These are phyloP conservation scores for Rhytidhysteron rufulum DNA, from an alignment of 2,329 filamentous ascomycete species.

Conservation along the genomic window DNA sequence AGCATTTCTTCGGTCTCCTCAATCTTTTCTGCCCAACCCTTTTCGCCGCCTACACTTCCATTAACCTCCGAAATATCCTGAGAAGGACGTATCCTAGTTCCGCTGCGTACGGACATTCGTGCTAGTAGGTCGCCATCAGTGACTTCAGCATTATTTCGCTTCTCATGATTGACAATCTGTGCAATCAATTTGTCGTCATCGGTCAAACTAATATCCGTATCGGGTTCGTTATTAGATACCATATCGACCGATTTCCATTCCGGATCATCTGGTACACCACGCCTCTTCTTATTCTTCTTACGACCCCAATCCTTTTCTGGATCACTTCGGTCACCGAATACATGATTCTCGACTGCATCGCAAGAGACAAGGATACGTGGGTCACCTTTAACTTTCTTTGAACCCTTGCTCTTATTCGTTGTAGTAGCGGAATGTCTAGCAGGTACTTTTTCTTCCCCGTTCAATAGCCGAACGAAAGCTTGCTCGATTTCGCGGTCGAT, in stretches of 20 bases:
- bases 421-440: constrained; percentile 3
- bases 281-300: constrained; percentile 43
- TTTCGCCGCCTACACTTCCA: constrained; percentile 54
- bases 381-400: constrained; percentile 48
- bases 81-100: constrained; percentile 35
- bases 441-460: constrained; percentile 21
- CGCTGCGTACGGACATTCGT: too few species aligned
- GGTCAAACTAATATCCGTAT: constrained; percentile 1
- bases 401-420: constrained; percentile 13
- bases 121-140: constrained; percentile 13
- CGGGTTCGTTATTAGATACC: constrained; percentile 25
- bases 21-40: constrained; percentile 51
- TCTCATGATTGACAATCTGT: not conserved
- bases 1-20: constrained; percentile 52
- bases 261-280: constrained; percentile 33
- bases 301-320: constrained; percentile 45
- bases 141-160: constrained; percentile 3
- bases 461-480: constrained; percentile 43
- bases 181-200: constrained; percentile 4
- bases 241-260: constrained; percentile 46
- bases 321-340: constrained; percentile 48
- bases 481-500: constrained; percentile 52
- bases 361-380: constrained; percentile 48
- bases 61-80: constrained; percentile 51
- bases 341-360: constrained; percentile 46